Evolutionary conservation across 495 filamentous ascomycete species (phyloP).

Genomic region (Neurospora sp.): DNA sequence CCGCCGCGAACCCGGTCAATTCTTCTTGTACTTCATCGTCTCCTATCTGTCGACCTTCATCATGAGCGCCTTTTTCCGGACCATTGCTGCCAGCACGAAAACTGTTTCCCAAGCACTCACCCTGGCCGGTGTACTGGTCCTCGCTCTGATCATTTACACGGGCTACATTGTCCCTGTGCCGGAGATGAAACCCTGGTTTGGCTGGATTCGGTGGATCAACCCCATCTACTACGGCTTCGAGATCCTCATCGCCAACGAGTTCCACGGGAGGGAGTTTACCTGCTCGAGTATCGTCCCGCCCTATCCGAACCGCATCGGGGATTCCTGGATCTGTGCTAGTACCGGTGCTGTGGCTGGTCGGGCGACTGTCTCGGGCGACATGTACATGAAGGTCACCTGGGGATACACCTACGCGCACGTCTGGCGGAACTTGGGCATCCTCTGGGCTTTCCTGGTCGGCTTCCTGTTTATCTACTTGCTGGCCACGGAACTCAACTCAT

Average conservation of each 20-base stretch:
- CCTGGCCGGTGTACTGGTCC: conserved; percentile 57
- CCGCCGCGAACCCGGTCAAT: conserved; percentile 40
- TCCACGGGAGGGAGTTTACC: conserved; percentile 41
- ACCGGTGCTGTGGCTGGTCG: conserved; percentile 39
- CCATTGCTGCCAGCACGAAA: conserved; percentile 56
- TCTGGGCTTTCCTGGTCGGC: conserved; percentile 56
- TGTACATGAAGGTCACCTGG: conserved; percentile 50
- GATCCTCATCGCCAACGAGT: conserved; percentile 60
- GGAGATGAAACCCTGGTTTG: conserved; percentile 72
- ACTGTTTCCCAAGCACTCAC: conserved; percentile 66
- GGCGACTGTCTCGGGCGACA: conserved; percentile 45
- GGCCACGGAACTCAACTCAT: conserved; percentile 44
- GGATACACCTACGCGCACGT: conserved; percentile 52
- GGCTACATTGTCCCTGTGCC: conserved; percentile 66
- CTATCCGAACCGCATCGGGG: conserved; percentile 20
- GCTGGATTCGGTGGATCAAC: conserved; percentile 75
- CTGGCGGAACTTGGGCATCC: conserved; percentile 72
- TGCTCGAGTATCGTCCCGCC: conserved; percentile 34
- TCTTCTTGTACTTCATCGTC: conserved; percentile 55
- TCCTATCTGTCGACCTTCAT: conserved; percentile 44
- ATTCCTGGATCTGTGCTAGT: conserved; percentile 46
- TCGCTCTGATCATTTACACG: conserved; percentile 68
- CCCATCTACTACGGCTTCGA: conserved; percentile 73
- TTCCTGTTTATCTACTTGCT: conserved; percentile 60
- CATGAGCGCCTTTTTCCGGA: conserved; percentile 53